These are phyloP conservation scores for Phytophthora crassamura DNA, from an alignment of 352 stramenopile genomes.

Conservation along the genomic window DNA sequence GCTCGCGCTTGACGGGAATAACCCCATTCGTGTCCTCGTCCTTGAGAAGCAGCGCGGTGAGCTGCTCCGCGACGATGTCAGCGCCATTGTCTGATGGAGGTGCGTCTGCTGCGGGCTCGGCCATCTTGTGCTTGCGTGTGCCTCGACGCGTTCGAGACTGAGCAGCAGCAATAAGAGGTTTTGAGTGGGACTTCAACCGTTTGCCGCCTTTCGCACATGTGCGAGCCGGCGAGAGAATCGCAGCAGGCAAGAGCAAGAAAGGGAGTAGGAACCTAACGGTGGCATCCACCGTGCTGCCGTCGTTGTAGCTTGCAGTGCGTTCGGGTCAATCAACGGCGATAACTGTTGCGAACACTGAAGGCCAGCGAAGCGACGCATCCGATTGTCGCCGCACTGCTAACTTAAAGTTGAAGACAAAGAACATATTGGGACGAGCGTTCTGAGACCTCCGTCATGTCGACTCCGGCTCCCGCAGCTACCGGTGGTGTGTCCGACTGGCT, in stretches of 20 bases:
- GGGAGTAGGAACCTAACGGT: conserved; percentile 33
- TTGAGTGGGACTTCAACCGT: neutral
- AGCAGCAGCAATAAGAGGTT: neutral
- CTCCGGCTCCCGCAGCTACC: neutral
- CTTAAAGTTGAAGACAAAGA: neutral
- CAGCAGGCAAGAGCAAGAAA: conserved; percentile 25
- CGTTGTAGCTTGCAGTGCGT: too few species aligned
- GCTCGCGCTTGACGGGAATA: neutral
- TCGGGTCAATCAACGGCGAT: neutral
- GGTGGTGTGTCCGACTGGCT: conserved; percentile 36
- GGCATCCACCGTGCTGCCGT: conserved; percentile 10
- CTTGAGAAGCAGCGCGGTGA: conserved; percentile 25
- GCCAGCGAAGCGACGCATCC: conserved; percentile 27
- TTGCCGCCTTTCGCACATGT: conserved; percentile 34
- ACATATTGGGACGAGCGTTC: conserved; percentile 6
- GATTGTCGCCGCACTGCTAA: conserved; percentile 7
- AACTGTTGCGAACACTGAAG: conserved; percentile 10
- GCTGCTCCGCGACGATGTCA: conserved; percentile 24
- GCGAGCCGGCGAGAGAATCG: conserved; percentile 24
- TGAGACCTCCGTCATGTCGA: conserved; percentile 18
- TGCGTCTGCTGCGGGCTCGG: conserved; percentile 17
- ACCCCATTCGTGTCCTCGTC: conserved; percentile 22
- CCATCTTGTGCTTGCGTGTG: conserved; percentile 22
- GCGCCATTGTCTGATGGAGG: conserved; percentile 18
- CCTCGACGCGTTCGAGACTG: conserved; percentile 24